Base-by-base conservation (phyloP, 148 eudicot genomes). In the Rhododendron williamsianum region DNA sequence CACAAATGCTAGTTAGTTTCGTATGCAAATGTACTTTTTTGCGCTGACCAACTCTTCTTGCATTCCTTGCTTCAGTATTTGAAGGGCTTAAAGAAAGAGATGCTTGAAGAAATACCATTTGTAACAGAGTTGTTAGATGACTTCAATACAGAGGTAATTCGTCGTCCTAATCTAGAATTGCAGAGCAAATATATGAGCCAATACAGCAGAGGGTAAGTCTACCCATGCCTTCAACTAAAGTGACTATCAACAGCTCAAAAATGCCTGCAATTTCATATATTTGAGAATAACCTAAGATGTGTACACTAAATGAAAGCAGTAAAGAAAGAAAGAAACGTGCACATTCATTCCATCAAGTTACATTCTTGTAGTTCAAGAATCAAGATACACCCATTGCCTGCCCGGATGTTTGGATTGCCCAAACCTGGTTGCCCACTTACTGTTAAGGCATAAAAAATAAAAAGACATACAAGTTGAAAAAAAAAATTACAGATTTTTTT, bases 81-180 rank as follows among this genome's bases (percentile, higher is more conserved):
- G 89, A 88, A 84, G 87, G 88, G 80, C 69, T 80, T 90, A 86
- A 88, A 85, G 51, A 88, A 90, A 76, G 92, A 90, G 81, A 86
- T 90, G 83, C 90, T 85, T 43, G 88, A 88, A 56, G 93, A 92
- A 87, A 88, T 92, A 83, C 89, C 91, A 69, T 88, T 87, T 83
- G 87, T 88, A 69, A 65, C 85, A 65, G 92, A 92, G 36, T 79
- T 89, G 80, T 81, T 90, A 43, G 84, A 71, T 51, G 92, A 89
- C 79, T 81, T 88, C 80, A 86, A 85, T 82, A 77, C 78, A 36
- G 89, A 89, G 92, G 93, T 91, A 86, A 81, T 38, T 79, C 46
- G 23, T 74, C 58, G 4, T 76, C 71, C 73, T 49, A 13, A 76
- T 69, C 12, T 63, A 25, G 69, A 81, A 41, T 16, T 73, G 73